Evolutionary conservation across 106 monocot genomes (phyloP), one percentile per base, ranked within the genome.

Genomic region (Dendrobium chrysotoxum): DNA sequence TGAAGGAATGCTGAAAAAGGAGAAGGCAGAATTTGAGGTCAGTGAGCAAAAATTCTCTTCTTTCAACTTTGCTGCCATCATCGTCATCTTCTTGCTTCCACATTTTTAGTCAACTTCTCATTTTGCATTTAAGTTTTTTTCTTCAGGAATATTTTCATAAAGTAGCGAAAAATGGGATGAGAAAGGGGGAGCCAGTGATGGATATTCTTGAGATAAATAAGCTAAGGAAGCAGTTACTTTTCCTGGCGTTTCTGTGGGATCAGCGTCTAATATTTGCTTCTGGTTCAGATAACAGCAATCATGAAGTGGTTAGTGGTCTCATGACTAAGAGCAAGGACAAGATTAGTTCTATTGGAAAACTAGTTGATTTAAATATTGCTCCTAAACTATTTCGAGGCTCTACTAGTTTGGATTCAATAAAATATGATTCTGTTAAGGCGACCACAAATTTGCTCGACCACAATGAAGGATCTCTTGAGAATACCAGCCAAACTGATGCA

Each of bases 171-270:
- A 84, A 72, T 54, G 88, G 88, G 21, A 61, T 61, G 18, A 89
- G 68, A 54, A 87, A 90, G 55, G 88, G 79, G 40, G 38, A 87
- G 10, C 82, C 81, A 16, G n/a, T 72, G n/a, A 78, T 93, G 87
- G 96, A 96, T 83, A 87, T 92, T 85, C 90, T 96, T 64, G 93
- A 90, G 64, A 84, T 96, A 73, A 96, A 92, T 83, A 93, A 90
- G 50, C 66, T 96, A 41, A 76, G 82, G 39, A 83, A 87, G 72
- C 82, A 88, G 46, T 80, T 96, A 72, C 82, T 93, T 53, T 84
- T 93, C 75, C 81, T 80, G n/a, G 88, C 91, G 44, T 93, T 87
- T 82, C 71, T 89, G 54, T 93, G 96, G 96, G 90, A 92, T 82
- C 88, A 88, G 82, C 88, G 93, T 4, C 76, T 96, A 45, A 81